A percentile compares a stretch with the other conserved stretches of the same genome.
These are phyloP conservation scores for Leptosphaerulina australis DNA, from an alignment of 2,329 filamentous ascomycete genomes.

Conservation along the genomic window DNA sequence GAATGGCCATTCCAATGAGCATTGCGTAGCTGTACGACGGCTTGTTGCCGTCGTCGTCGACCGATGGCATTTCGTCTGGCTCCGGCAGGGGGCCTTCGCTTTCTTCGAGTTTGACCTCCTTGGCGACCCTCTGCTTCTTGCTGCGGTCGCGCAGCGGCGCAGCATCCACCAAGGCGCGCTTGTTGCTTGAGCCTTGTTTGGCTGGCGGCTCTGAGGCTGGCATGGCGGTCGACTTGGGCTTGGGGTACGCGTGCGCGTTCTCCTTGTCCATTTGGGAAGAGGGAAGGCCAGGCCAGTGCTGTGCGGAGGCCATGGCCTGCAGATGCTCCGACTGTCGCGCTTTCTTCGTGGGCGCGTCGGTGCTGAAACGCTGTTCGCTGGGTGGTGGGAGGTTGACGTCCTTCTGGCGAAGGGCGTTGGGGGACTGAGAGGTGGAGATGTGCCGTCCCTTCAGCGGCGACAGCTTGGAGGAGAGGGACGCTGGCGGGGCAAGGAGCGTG, in stretches of 20 bases:
- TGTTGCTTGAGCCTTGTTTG: slow-evolving; percentile 47
- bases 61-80: slow-evolving; percentile 77
- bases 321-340: slow-evolving; percentile 51
- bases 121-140: slow-evolving; percentile 70
- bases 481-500: slow-evolving; percentile 69
- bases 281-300: slow-evolving; percentile 58
- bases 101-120: slow-evolving; percentile 56
- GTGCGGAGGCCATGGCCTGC: slow-evolving; percentile 55
- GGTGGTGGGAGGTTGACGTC: slow-evolving; percentile 75
- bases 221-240: slow-evolving; percentile 43
- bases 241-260: slow-evolving; percentile 52
- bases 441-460: slow-evolving; percentile 72
- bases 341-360: slow-evolving; percentile 74
- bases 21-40: slow-evolving; percentile 92
- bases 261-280: slow-evolving; percentile 57
- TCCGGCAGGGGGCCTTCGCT: slow-evolving; percentile 64
- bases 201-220: slow-evolving; percentile 35
- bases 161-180: slow-evolving; percentile 73
- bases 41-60: slow-evolving; percentile 86
- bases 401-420: slow-evolving; percentile 63
- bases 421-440: slow-evolving; percentile 64
- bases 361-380: slow-evolving; percentile 58
- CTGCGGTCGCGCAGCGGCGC: slow-evolving; percentile 72
- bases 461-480: slow-evolving; percentile 53
- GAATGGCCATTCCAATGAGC: slow-evolving; percentile 95